These are phyloP conservation scores for Allantophomopsis lycopodina DNA, from an alignment of 2,329 filamentous ascomycete species.

Conservation along the genomic window DNA sequence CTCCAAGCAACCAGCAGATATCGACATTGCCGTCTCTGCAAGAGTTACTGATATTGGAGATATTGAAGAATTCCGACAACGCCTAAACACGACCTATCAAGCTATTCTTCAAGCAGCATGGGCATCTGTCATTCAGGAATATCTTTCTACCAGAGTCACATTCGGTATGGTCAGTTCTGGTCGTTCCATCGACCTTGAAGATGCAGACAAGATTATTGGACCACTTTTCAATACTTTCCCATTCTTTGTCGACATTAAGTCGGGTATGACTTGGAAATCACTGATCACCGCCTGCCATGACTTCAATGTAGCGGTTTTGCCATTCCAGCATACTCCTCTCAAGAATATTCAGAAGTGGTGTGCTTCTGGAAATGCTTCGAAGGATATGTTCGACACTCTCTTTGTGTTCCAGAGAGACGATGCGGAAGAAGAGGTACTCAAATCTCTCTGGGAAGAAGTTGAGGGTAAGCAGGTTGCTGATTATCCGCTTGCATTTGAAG, in stretches of 20 bases:
- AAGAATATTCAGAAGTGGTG: constrained; percentile 74
- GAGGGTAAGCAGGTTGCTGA: constrained; percentile 28
- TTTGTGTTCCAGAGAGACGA: constrained; percentile 63
- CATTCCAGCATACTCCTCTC: constrained; percentile 68
- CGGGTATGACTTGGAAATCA: constrained; percentile 38
- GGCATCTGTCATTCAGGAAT: constrained; percentile 44
- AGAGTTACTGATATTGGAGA: constrained; percentile 14
- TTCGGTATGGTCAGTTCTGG: constrained; percentile 73
- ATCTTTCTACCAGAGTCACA: constrained; percentile 29
- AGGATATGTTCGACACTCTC: constrained; percentile 61
- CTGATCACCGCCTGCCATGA: constrained; percentile 53
- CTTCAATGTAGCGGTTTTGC: constrained; percentile 52
- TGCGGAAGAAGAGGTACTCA: constrained; percentile 11
- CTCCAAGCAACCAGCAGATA: constrained; percentile 7
- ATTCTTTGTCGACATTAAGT: constrained; percentile 36
- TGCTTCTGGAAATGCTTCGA: constrained; percentile 29
- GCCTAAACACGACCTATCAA: constrained; percentile 63
- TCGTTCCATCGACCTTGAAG: constrained; percentile 53
- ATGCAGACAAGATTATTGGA: constrained; percentile 55
- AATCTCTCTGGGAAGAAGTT: constrained; percentile 38
- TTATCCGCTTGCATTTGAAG: constrained; percentile 61
- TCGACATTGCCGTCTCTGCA: constrained; percentile 4
- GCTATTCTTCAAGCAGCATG: constrained; percentile 66
- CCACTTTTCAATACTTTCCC: constrained; percentile 88
- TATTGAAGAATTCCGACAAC: constrained; percentile 38